These are phyloP conservation scores for Zopfia rhizophila DNA, from an alignment of 2,329 filamentous ascomycete species.

Conservation along the genomic window DNA sequence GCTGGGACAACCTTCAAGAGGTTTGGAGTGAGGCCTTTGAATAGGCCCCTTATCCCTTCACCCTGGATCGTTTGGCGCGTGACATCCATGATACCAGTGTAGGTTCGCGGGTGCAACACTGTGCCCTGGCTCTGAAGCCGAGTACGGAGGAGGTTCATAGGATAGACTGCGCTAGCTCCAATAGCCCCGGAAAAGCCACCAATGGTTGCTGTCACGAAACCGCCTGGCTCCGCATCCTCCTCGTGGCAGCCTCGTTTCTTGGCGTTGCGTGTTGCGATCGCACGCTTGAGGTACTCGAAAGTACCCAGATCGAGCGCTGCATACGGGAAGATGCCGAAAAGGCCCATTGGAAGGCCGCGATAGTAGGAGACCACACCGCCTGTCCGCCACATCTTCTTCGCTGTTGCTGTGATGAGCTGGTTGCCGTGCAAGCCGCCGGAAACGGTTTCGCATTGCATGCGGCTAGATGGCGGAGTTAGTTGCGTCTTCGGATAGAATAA, in stretches of 20 bases:
- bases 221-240: constrained; percentile 79
- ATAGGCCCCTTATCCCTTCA: constrained; percentile 87
- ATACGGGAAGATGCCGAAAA: constrained; percentile 97
- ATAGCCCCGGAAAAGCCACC: constrained; percentile 92
- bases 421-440: constrained; percentile 85
- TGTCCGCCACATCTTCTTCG: constrained; percentile 83
- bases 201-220: constrained; percentile 86
- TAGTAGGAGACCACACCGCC: constrained; percentile 83
- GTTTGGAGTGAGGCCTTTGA: constrained; percentile 95
- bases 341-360: constrained; percentile 90
- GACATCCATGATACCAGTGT: constrained; percentile 91
- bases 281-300: constrained; percentile 89
- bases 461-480: constrained; percentile 55
- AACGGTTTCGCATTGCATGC: constrained; percentile 95
- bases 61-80: constrained; percentile 81
- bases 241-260: constrained; percentile 78
- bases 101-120: constrained; percentile 87
- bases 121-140: constrained; percentile 95
- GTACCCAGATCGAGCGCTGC: constrained; percentile 96
- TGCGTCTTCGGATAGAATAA: constrained; percentile 2
- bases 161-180: constrained; percentile 93
- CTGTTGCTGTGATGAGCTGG: constrained; percentile 82
- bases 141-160: constrained; percentile 91
- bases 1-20: constrained; percentile 95
- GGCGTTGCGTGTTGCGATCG: constrained; percentile 76